A percentile compares a stretch with the other conserved stretches of the same genome.
These are phyloP conservation scores for Saccharomycopsis hybrid DNA, from an alignment of 1,139 yeast genomes.

Conservation along the genomic window DNA sequence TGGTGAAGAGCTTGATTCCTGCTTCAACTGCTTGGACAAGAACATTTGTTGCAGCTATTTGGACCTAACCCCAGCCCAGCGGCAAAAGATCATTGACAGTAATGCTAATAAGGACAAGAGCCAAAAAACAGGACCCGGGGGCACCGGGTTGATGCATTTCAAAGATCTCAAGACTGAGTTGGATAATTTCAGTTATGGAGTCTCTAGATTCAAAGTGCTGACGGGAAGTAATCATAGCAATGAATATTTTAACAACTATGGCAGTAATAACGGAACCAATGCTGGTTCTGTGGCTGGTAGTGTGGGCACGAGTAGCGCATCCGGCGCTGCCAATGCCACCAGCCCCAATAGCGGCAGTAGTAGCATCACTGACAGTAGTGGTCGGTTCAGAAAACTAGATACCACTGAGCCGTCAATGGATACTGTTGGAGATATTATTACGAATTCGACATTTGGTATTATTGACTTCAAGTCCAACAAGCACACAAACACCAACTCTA, in stretches of 20 bases:
- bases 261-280: background rate
- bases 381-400: no score
- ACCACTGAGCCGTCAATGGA: no score
- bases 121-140: background rate
- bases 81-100: conserved; percentile 14
- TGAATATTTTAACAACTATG: background rate
- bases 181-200: no score
- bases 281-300: background rate
- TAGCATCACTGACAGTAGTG: no score
- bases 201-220: background rate
- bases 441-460: conserved; percentile 9
- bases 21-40: conserved; percentile 19
- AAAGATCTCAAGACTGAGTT: background rate
- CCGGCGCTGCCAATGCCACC: background rate
- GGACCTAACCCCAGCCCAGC: conserved; percentile 13
- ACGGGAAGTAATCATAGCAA: background rate
- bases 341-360: background rate
- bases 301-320: background rate
- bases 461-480: conserved; percentile 12
- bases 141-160: background rate
- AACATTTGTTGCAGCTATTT: conserved; percentile 15
- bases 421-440: background rate
- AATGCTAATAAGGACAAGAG: conserved; percentile 2
- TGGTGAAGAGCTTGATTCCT: conserved; percentile 21
- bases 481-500: conserved; percentile 8